Evolutionary conservation across 805 yeast species (phyloP).

Genomic region (Wickerhamiella kurtzmanii): DNA sequence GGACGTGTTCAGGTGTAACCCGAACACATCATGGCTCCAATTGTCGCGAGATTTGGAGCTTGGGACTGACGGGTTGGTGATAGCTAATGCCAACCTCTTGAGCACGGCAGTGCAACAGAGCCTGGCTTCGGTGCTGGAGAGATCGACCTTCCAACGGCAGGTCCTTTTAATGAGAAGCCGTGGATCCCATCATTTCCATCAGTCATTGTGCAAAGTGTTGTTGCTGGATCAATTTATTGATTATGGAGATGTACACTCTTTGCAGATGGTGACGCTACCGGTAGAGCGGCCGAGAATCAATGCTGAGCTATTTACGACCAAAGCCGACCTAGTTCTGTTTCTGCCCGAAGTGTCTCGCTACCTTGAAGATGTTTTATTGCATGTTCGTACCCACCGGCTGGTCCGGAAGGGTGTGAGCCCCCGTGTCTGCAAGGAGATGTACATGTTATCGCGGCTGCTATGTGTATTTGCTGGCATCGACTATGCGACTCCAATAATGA

Average conservation of each 20-base stretch:
- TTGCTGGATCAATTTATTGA: slow-evolving; percentile 10
- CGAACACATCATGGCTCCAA: slow-evolving; percentile 6
- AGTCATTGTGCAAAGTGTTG: slow-evolving; percentile 10
- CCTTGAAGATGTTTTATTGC: slow-evolving; percentile 42
- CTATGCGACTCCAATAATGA: slow-evolving; percentile 42
- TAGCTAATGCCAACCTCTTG: not conserved
- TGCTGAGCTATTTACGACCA: not conserved
- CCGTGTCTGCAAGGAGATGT: slow-evolving; percentile 32
- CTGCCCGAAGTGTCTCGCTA: slow-evolving; percentile 41
- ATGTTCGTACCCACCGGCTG: slow-evolving; percentile 41
- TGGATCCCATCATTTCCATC: slow-evolving; percentile 2
- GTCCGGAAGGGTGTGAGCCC: slow-evolving; percentile 43
- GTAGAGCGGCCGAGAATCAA: not conserved
- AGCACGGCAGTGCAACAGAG: not conserved
- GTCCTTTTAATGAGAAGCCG: not conserved
- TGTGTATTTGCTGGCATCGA: slow-evolving; percentile 31
- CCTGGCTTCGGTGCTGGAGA: not conserved
- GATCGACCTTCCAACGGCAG: not conserved
- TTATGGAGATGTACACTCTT: slow-evolving; percentile 4
- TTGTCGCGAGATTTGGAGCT: slow-evolving; percentile 1
- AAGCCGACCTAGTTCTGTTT: slow-evolving; percentile 23
- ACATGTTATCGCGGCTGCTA: slow-evolving; percentile 27
- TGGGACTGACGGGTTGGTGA: not conserved
- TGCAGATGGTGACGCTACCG: slow-evolving; percentile 5
- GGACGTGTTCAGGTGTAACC: slow-evolving; percentile 5